phyloP scores from a whole-genome alignment of 257 asterid genomes.

The Solanum sejunctum region DNA sequence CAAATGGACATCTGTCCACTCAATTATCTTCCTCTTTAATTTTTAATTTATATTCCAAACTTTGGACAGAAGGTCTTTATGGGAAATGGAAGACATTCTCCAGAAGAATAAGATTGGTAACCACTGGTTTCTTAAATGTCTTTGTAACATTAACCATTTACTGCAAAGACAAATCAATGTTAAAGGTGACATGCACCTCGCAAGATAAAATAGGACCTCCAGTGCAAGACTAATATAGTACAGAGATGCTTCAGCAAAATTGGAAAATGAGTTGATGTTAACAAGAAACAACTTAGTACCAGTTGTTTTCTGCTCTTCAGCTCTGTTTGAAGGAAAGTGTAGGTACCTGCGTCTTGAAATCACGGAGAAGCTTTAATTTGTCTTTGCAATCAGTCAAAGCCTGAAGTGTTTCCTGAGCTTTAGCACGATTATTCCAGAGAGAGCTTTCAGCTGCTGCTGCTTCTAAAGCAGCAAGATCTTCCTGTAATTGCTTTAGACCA shows the following conservation, averaged over 20 bases:
- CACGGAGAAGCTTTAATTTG: slow-evolving; percentile 72
- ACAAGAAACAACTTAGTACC: not conserved
- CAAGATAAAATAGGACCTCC: not conserved
- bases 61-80: not conserved
- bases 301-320: not conserved
- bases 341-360: slow-evolving; percentile 73
- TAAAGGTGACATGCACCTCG: not conserved
- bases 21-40: not conserved
- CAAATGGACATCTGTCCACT: not conserved
- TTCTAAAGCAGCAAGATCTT: slow-evolving; percentile 55
- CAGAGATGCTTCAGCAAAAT: not conserved
- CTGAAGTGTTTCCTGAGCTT: slow-evolving; percentile 94
- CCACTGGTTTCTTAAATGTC: not conserved
- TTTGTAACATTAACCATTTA: not conserved
- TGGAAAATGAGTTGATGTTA: not conserved
- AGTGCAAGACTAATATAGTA: not conserved
- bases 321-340: not conserved
- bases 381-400: slow-evolving; percentile 80
- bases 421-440: slow-evolving; percentile 87
- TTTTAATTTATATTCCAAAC: not conserved
- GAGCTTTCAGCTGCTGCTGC: slow-evolving; percentile 73
- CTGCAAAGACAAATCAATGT: not conserved
- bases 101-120: not conserved
- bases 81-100: not conserved
- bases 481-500: slow-evolving; percentile 66